A percentile compares a stretch with the other conserved stretches of the same genome.
These are phyloP conservation scores for Eucalyptus dawsonii DNA, from an alignment of 345 rosid species.

Conservation along the genomic window DNA sequence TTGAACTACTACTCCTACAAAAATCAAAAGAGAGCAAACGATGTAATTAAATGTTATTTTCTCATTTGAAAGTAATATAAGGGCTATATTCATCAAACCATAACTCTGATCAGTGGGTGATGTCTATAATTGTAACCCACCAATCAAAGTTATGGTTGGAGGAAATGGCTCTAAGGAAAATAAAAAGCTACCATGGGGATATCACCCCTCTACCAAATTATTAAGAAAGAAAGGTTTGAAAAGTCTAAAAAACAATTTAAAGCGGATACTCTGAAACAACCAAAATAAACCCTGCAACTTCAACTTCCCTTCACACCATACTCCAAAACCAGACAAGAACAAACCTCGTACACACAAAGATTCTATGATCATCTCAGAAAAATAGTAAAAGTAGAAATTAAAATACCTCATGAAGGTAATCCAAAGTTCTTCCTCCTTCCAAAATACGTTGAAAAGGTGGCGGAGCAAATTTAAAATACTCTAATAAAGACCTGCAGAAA, in stretches of 20 bases:
- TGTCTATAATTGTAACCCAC: not conserved
- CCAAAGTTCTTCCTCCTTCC: conserved; percentile 10
- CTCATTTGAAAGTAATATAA: not conserved
- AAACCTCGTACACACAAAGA: not conserved
- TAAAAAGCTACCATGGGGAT: not conserved
- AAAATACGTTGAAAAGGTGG: conserved; percentile 66
- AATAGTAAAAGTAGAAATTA: not conserved
- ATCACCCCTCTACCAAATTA: not conserved
- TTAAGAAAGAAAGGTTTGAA: not conserved
- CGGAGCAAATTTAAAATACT: conserved; percentile 67
- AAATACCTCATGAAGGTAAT: conserved; percentile 36
- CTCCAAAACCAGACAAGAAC: not conserved
- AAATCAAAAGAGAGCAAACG: not conserved
- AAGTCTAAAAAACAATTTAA: not conserved
- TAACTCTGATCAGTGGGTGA: not conserved
- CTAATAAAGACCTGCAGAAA: conserved; percentile 50
- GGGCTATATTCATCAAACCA: not conserved
- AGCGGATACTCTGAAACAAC: not conserved
- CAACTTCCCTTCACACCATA: not conserved
- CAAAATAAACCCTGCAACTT: not conserved
- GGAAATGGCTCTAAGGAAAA: not conserved
- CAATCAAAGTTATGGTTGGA: not conserved
- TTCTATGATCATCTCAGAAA: not conserved
- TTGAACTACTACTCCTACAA: not conserved
- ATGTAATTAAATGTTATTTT: not conserved